Evolutionary conservation across 805 yeast species (phyloP).

Genomic region (Starmerella sp.): DNA sequence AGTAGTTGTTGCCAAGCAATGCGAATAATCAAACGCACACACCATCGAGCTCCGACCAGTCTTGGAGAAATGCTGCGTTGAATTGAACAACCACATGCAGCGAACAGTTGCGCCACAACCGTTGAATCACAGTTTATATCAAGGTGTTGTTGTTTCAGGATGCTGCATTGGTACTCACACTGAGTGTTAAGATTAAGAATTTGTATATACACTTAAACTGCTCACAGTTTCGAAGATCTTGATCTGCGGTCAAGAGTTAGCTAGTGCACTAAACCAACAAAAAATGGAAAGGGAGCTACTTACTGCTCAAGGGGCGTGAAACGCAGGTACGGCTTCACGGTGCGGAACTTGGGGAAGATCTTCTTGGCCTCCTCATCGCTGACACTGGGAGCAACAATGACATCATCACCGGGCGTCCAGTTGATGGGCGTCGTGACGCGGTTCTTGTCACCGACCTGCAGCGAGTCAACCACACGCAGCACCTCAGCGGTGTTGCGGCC

Average conservation of each 20-base stretch:
- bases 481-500: slow-evolving; percentile 95
- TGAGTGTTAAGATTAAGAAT: background rate
- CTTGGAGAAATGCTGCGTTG: too few species aligned
- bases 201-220: background rate
- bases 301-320: slow-evolving; percentile 36
- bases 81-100: too few species aligned
- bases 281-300: slow-evolving; percentile 7
- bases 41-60: too few species aligned
- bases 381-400: slow-evolving; percentile 83
- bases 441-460: slow-evolving; percentile 76
- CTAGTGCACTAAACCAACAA: background rate
- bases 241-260: background rate
- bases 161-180: too few species aligned
- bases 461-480: slow-evolving; percentile 79
- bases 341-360: slow-evolving; percentile 79
- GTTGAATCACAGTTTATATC: too few species aligned
- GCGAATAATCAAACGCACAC: too few species aligned
- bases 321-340: slow-evolving; percentile 88
- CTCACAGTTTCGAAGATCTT: slow-evolving; percentile 1
- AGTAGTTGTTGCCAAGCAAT: too few species aligned
- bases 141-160: too few species aligned
- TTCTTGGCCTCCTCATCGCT: slow-evolving; percentile 73
- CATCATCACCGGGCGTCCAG: slow-evolving; percentile 88
- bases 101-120: too few species aligned
- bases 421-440: slow-evolving; percentile 88